A percentile compares a stretch with the other conserved stretches of the same genome.
phyloP scores from a whole-genome alignment of 1,139 yeast genomes.

The Suhomyces atakaporum region DNA sequence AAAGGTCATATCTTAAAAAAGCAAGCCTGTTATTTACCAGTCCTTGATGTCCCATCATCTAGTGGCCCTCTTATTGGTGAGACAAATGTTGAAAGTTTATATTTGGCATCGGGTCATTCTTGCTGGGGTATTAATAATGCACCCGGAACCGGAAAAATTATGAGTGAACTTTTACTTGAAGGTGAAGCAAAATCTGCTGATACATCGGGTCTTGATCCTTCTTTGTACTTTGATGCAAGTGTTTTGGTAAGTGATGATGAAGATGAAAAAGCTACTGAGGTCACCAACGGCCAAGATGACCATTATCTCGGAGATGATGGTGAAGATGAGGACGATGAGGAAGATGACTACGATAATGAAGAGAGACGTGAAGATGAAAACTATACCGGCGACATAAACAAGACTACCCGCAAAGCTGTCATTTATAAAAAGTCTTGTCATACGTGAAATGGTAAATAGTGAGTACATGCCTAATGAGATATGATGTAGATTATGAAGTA shows the following conservation, averaged over 20 bases:
- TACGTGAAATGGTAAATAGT: neutral
- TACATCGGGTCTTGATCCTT: conserved; percentile 79
- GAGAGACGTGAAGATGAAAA: conserved; percentile 5
- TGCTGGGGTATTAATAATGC: conserved; percentile 99
- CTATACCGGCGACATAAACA: conserved; percentile 6
- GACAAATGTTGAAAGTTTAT: conserved; percentile 79
- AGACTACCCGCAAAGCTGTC: conserved; percentile 4
- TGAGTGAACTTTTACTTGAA: conserved; percentile 85
- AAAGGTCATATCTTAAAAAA: conserved; percentile 77
- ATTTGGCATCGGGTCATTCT: conserved; percentile 88
- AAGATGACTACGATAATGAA: conserved; percentile 6
- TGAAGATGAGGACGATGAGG: conserved; percentile 14
- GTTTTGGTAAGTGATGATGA: conserved; percentile 47
- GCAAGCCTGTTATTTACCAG: conserved; percentile 96
- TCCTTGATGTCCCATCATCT: conserved; percentile 85
- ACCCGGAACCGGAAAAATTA: conserved; percentile 90
- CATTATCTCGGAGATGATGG: conserved; percentile 17
- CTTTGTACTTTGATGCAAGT: conserved; percentile 79
- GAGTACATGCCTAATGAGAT: neutral
- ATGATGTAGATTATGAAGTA: neutral
- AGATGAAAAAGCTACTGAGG: conserved; percentile 20
- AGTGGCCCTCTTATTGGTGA: conserved; percentile 95
- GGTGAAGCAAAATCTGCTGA: conserved; percentile 83
- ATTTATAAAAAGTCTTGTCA: conserved; percentile 1
- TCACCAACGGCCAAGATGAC: conserved; percentile 8